phyloP scores from a whole-genome alignment of 1,139 yeast species.

The Candida sojae region DNA sequence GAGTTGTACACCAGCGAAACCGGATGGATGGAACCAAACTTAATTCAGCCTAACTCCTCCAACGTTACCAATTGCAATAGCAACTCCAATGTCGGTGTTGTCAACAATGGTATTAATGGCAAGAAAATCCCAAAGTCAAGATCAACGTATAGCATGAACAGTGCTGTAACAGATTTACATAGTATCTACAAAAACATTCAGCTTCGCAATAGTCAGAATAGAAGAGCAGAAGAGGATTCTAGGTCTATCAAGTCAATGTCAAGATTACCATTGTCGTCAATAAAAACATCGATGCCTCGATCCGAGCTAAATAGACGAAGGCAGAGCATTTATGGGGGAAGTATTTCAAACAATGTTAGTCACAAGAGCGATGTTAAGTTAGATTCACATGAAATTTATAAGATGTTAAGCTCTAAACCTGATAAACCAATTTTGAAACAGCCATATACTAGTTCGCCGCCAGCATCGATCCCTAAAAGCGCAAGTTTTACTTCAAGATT shows the following conservation, averaged over 20 bases:
- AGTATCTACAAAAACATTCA: constrained; percentile 2
- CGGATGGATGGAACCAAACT: constrained; percentile 48
- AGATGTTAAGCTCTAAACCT: constrained; percentile 19
- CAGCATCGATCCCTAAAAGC: background rate
- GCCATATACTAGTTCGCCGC: constrained; percentile 1
- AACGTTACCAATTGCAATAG: background rate
- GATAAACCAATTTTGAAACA: constrained; percentile 5
- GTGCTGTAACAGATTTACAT: constrained; percentile 10
- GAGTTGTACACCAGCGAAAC: constrained; percentile 43
- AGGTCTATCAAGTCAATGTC: constrained; percentile 18
- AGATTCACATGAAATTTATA: constrained; percentile 26
- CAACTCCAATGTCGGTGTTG: background rate
- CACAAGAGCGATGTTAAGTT: constrained; percentile 14
- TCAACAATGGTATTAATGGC: background rate
- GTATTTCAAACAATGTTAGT: background rate
- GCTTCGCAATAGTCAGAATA: background rate
- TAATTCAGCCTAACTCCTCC: constrained; percentile 5
- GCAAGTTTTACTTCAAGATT: constrained; percentile 26
- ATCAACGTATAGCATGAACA: constrained; percentile 30
- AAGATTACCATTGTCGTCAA: constrained; percentile 18
- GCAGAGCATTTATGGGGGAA: constrained; percentile 6
- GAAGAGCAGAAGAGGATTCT: constrained; percentile 17
- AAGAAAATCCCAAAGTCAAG: constrained; percentile 22
- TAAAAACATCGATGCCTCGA: constrained; percentile 11
- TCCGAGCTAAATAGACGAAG: constrained; percentile 9